Percentiles rank a stretch among this genome's conserved stretches.
phyloP scores from a whole-genome alignment of 805 yeast genomes.

The Tetrapisispora namnaoensis region DNA sequence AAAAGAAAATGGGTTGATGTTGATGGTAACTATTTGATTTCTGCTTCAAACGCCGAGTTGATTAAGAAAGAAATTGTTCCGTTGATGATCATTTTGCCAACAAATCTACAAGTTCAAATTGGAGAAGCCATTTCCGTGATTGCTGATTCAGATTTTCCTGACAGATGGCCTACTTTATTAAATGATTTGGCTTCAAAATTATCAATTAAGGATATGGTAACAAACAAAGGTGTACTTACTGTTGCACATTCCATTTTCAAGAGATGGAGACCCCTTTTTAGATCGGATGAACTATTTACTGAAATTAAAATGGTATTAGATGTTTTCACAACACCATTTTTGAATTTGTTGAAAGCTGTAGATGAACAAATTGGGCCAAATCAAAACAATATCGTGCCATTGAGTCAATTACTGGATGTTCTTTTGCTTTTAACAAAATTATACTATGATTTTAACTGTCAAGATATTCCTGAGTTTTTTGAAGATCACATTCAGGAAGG shows the following conservation, averaged over 20 bases:
- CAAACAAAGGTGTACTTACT: slow-evolving; percentile 74
- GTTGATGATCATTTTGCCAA: slow-evolving; percentile 78
- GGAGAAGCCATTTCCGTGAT: slow-evolving; percentile 90
- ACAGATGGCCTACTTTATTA: slow-evolving; percentile 70
- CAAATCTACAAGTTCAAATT: slow-evolving; percentile 75
- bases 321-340: slow-evolving; percentile 72
- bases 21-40: slow-evolving; percentile 65
- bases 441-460: slow-evolving; percentile 90
- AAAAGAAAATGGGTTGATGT: slow-evolving; percentile 85
- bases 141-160: slow-evolving; percentile 95
- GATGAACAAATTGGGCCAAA: slow-evolving; percentile 52
- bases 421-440: slow-evolving; percentile 65
- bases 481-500: slow-evolving; percentile 78
- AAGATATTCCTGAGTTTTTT: slow-evolving; percentile 95
- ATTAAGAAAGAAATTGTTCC: slow-evolving; percentile 71
- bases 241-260: slow-evolving; percentile 95
- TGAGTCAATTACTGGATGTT: slow-evolving; percentile 56
- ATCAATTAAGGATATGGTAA: slow-evolving; percentile 52
- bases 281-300: slow-evolving; percentile 78
- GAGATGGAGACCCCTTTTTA: slow-evolving; percentile 91
- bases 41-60: slow-evolving; percentile 48
- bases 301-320: slow-evolving; percentile 84
- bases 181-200: slow-evolving; percentile 64
- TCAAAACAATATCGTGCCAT: slow-evolving; percentile 37
- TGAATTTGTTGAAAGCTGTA: slow-evolving; percentile 55